phyloP scores from a whole-genome alignment of 2,329 filamentous ascomycete species.

The Nothophoma quercina region DNA sequence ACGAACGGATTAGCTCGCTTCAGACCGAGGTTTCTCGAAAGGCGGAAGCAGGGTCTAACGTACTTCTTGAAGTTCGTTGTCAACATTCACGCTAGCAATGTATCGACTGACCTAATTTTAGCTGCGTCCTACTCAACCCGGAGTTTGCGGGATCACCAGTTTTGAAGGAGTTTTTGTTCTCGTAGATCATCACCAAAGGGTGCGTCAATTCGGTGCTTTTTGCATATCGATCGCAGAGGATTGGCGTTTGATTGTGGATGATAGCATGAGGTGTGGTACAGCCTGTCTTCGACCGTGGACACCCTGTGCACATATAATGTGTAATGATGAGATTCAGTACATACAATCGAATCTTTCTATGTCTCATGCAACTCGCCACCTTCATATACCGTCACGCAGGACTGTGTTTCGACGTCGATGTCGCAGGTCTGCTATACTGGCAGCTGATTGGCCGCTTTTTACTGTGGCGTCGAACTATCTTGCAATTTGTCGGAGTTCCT shows the following conservation, averaged over 20 bases:
- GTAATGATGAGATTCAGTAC: background rate
- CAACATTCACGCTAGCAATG: conserved; percentile 28
- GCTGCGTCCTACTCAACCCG: conserved; percentile 89
- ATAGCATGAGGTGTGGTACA: background rate
- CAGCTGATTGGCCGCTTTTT: conserved; percentile 25
- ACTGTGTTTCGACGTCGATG: background rate
- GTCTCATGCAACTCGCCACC: background rate
- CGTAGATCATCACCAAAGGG: conserved; percentile 29
- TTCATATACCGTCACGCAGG: background rate
- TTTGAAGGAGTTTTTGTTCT: conserved; percentile 88
- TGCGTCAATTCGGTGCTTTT: background rate
- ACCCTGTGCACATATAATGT: conserved; percentile 10
- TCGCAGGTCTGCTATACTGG: background rate
- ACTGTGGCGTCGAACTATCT: conserved; percentile 26
- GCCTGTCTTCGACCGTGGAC: background rate
- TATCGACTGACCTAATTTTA: conserved; percentile 52
- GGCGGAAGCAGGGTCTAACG: conserved; percentile 79
- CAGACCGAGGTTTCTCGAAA: conserved; percentile 83
- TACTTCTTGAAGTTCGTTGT: conserved; percentile 85
- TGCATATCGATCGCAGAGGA: background rate
- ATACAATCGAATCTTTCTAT: background rate
- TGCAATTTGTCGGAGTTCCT: conserved; percentile 23
- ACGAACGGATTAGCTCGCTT: conserved; percentile 64
- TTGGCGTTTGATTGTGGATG: background rate
- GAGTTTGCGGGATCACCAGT: conserved; percentile 93